Percentiles rank a stretch among this genome's conserved stretches.
These are phyloP conservation scores for Lojkania enalia DNA, from an alignment of 2,329 filamentous ascomycete species.

Conservation along the genomic window DNA sequence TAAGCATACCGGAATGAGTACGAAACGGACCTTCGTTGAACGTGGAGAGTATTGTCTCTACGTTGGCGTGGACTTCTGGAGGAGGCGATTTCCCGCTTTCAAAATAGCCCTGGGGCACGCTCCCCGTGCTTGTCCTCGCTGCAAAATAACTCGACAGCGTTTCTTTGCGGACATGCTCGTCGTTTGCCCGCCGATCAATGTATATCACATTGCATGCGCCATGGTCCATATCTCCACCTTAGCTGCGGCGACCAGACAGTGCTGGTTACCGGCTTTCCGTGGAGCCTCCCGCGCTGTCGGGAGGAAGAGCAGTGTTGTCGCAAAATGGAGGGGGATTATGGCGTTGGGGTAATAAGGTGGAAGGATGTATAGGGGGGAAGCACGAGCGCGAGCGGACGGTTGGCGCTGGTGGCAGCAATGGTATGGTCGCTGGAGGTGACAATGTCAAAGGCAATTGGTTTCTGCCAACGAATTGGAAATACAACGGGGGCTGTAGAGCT, in stretches of 20 bases:
- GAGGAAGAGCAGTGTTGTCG: constrained; percentile 23
- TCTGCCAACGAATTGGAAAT: background rate
- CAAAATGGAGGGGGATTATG: constrained; percentile 22
- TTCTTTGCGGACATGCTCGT: constrained; percentile 45
- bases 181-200: constrained; percentile 48
- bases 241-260: constrained; percentile 35
- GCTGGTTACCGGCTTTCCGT: constrained; percentile 31
- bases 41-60: constrained; percentile 45
- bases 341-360: constrained; percentile 8
- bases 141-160: constrained; percentile 39
- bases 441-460: constrained; percentile 19
- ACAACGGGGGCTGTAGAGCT: constrained; percentile 11
- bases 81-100: constrained; percentile 33
- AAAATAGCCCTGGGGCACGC: constrained; percentile 43
- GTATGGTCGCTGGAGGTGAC: constrained; percentile 12
- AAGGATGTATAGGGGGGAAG: constrained; percentile 10
- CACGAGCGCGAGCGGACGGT: constrained; percentile 6
- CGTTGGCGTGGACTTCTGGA: constrained; percentile 43
- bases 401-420: constrained; percentile 8
- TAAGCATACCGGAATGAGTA: background rate
- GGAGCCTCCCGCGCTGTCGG: constrained; percentile 35
- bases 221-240: constrained; percentile 47
- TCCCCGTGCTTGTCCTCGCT: constrained; percentile 37
- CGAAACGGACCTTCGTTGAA: constrained; percentile 45
- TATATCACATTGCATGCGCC: constrained; percentile 51